phyloP scores from a whole-genome alignment of 768 basidiomycete genomes.

The Collybiopsis confluens region DNA sequence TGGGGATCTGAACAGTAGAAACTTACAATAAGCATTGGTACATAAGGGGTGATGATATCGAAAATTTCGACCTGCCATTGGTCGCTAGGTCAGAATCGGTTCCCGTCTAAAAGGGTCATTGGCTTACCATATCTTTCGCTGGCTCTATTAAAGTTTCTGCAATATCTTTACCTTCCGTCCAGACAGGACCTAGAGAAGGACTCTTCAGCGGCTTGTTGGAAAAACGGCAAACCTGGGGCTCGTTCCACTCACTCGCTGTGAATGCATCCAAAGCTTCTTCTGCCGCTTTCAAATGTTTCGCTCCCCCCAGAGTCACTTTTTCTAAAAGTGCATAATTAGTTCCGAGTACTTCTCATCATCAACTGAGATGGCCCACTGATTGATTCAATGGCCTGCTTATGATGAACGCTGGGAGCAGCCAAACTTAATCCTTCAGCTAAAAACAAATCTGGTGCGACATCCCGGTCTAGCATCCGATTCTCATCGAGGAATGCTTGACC shows the following conservation, averaged over 20 bases:
- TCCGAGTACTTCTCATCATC: neutral
- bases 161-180: constrained; percentile 5
- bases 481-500: constrained; percentile 1
- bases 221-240: too few relatives aligned
- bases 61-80: constrained; percentile 3
- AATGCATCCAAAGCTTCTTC: neutral
- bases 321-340: neutral
- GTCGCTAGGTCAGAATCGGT: too few relatives aligned
- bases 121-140: constrained; percentile 8
- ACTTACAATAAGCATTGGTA: constrained; percentile 7
- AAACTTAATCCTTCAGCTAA: constrained; percentile 1
- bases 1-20: neutral
- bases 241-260: constrained; percentile 3
- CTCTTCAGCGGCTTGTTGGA: neutral
- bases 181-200: neutral
- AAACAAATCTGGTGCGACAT: constrained; percentile 2
- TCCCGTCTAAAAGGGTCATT: too few relatives aligned
- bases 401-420: neutral
- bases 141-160: constrained; percentile 6
- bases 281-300: constrained; percentile 5
- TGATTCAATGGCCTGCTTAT: neutral
- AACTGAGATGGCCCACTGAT: neutral
- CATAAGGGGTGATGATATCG: neutral
- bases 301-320: neutral
- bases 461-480: neutral